Evolutionary conservation across 2,329 filamentous ascomycete genomes (phyloP).

Genomic region (Aspergillus nomiae): DNA sequence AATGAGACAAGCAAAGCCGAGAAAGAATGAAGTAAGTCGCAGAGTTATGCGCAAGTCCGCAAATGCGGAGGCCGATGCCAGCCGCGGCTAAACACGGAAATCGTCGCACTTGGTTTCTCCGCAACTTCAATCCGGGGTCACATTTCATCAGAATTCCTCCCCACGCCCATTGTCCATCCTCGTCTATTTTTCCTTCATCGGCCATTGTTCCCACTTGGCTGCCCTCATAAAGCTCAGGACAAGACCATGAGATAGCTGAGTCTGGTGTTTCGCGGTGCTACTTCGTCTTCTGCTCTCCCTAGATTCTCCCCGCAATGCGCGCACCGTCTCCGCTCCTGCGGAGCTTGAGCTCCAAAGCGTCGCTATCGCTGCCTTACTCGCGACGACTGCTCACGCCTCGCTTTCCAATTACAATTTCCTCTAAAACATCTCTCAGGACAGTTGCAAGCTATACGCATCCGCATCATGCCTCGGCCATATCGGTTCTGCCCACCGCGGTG

Average conservation of each 20-base stretch:
- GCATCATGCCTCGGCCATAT: conserved; percentile 81
- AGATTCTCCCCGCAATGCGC: conserved; percentile 37
- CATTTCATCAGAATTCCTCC: conserved; percentile 2
- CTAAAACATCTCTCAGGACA: conserved; percentile 33
- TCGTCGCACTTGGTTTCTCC: conserved; percentile 37
- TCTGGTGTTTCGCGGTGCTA: neutral
- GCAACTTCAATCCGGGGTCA: conserved; percentile 19
- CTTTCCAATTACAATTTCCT: conserved; percentile 8
- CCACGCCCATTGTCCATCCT: conserved; percentile 10
- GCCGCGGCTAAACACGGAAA: conserved; percentile 51
- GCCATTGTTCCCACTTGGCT: neutral
- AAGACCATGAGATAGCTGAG: conserved; percentile 6
- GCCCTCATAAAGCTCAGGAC: neutral
- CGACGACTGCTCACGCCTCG: conserved; percentile 23
- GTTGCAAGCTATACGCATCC: conserved; percentile 78
- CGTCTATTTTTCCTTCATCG: neutral
- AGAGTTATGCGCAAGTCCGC: neutral
- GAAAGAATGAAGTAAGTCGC: conserved; percentile 3
- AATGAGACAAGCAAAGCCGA: conserved; percentile 2
- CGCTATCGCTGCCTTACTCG: conserved; percentile 20
- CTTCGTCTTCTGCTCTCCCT: conserved; percentile 11
- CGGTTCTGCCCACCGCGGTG: conserved; percentile 72
- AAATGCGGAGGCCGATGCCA: conserved; percentile 18
- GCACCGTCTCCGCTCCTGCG: conserved; percentile 42
- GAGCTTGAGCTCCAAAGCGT: conserved; percentile 35